phyloP scores from a whole-genome alignment of 306 rosid species.

The Arachis stenosperma region DNA sequence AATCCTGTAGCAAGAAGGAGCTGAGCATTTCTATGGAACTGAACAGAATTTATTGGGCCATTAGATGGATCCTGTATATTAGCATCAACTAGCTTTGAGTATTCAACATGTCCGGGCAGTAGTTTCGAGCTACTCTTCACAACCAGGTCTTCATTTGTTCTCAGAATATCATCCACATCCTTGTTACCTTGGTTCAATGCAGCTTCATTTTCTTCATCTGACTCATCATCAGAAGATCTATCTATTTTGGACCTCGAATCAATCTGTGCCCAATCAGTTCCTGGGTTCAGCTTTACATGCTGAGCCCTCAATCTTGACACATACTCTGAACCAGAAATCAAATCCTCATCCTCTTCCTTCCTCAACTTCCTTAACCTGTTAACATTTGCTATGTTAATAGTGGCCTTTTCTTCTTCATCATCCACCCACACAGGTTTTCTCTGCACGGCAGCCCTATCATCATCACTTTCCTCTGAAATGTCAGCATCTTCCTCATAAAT shows the following conservation, averaged over 20 bases:
- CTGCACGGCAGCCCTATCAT: constrained; percentile 41
- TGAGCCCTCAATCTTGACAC: constrained; percentile 91
- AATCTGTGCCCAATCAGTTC: constrained; percentile 78
- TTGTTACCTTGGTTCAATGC: constrained; percentile 50
- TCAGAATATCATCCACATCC: constrained; percentile 68
- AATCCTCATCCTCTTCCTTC: constrained; percentile 74
- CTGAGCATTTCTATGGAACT: constrained; percentile 87
- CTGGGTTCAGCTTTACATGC: constrained; percentile 78
- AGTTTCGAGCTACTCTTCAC: constrained; percentile 66
- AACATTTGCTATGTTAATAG: constrained; percentile 65
- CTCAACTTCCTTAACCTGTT: constrained; percentile 84
- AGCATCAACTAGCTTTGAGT: constrained; percentile 75
- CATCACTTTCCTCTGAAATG: constrained; percentile 40
- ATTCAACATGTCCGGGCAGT: constrained; percentile 77
- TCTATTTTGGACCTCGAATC: constrained; percentile 45
- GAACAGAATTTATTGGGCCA: constrained; percentile 74
- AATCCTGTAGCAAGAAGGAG: constrained; percentile 81
- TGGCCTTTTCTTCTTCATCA: constrained; percentile 74
- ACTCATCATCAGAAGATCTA: constrained; percentile 54
- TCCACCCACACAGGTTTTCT: constrained; percentile 88
- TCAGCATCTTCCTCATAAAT: constrained; percentile 52
- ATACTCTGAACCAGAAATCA: constrained; percentile 76
- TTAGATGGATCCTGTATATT: constrained; percentile 72
- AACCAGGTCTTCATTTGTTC: constrained; percentile 77
- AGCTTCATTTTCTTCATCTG: constrained; percentile 69